phyloP scores from a whole-genome alignment of 23 red algal genomes.

The Gracilaria gracilis region DNA sequence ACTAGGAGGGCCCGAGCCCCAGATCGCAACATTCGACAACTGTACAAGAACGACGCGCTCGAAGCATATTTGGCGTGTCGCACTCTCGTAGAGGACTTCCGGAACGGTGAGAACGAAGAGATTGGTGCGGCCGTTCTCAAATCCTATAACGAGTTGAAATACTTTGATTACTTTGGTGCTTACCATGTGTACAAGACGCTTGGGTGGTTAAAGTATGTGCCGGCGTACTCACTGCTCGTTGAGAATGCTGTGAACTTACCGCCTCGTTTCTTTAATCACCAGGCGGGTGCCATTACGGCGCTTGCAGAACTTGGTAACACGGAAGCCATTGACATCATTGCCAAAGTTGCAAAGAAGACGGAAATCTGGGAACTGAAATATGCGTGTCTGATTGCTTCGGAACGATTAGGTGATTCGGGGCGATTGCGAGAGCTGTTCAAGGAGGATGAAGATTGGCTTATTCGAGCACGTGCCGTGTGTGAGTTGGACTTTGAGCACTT shows the following conservation, averaged over 20 bases:
- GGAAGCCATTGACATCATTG: constrained; percentile 24
- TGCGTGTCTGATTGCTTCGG: constrained; percentile 71
- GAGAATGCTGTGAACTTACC: constrained; percentile 68
- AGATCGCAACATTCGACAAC: constrained; percentile 60
- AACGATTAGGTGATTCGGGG: constrained; percentile 49
- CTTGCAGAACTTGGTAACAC: constrained; percentile 64
- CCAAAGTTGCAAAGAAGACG: constrained; percentile 25
- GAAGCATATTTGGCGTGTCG: constrained; percentile 63
- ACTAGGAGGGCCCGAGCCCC: constrained; percentile 63
- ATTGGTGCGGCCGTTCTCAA: constrained; percentile 48
- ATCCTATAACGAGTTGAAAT: constrained; percentile 63
- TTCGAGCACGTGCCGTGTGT: constrained; percentile 51
- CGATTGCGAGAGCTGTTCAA: constrained; percentile 43
- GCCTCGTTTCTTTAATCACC: constrained; percentile 88
- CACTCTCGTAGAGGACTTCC: constrained; percentile 56
- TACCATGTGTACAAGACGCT: constrained; percentile 89
- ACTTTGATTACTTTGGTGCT: constrained; percentile 91
- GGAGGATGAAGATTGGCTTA: constrained; percentile 74
- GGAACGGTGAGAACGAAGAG: not conserved
- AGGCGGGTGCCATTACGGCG: constrained; percentile 64
- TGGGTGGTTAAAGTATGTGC: constrained; percentile 62
- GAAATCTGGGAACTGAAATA: constrained; percentile 87
- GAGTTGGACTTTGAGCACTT: constrained; percentile 59
- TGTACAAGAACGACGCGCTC: constrained; percentile 86
- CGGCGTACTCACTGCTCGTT: constrained; percentile 58